phyloP scores from a whole-genome alignment of 2,329 filamentous ascomycete species.

The Akanthomyces dipterigenus region DNA sequence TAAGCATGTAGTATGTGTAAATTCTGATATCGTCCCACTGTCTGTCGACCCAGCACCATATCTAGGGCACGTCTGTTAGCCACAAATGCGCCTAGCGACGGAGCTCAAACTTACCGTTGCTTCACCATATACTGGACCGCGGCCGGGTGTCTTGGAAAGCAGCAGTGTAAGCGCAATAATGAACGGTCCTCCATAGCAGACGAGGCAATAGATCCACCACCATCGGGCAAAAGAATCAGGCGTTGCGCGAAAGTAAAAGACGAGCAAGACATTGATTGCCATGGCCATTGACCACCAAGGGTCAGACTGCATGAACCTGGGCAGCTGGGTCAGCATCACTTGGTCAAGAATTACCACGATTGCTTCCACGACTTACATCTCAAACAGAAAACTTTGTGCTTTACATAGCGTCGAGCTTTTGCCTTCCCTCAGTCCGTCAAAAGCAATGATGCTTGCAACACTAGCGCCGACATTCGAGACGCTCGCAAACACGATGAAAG shows the following conservation, averaged over 20 bases:
- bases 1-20: slow-evolving; percentile 55
- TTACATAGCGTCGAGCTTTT: slow-evolving; percentile 52
- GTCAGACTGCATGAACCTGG: slow-evolving; percentile 71
- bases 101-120: slow-evolving; percentile 41
- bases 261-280: slow-evolving; percentile 73
- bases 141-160: slow-evolving; percentile 38
- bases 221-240: slow-evolving; percentile 65
- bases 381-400: slow-evolving; percentile 53
- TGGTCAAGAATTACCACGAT: background rate
- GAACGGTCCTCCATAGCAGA: slow-evolving; percentile 67
- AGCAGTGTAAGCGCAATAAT: slow-evolving; percentile 61
- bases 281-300: slow-evolving; percentile 75
- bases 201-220: slow-evolving; percentile 61
- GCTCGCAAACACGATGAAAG: slow-evolving; percentile 56
- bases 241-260: slow-evolving; percentile 54
- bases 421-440: slow-evolving; percentile 53
- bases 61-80: slow-evolving; percentile 27
- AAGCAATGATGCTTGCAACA: slow-evolving; percentile 63
- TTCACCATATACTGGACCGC: slow-evolving; percentile 45
- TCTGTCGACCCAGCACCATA: slow-evolving; percentile 56
- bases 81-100: background rate
- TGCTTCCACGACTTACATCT: slow-evolving; percentile 49
- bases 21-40: slow-evolving; percentile 51
- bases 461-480: slow-evolving; percentile 54
- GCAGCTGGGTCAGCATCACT: background rate